Evolutionary conservation across 1,284 basidiomycete genomes (phyloP), one percentile per base, ranked within the genome.

Genomic region (Chondrostereum purpureum): DNA sequence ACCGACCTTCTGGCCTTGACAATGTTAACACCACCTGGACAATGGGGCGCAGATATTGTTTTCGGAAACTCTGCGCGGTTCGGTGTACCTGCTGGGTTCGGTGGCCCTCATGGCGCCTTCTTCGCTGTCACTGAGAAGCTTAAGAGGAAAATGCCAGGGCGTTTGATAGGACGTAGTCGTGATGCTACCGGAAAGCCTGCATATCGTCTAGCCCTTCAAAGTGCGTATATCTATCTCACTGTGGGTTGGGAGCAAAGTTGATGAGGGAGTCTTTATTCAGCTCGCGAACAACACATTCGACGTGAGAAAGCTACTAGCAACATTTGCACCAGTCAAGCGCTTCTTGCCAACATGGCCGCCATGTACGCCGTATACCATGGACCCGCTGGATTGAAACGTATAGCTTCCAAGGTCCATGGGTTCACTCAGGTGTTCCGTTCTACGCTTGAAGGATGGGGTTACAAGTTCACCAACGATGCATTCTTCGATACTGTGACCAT

Each of bases 331-430:
- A 86, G 83, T 55, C 92, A 97, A 66, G 93, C 92, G 0, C 78
- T 97, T 14, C 83, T 97, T 24, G 93, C 93, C 41, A 97, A 97
- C 66, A 94, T 95, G 86, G 89, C 93, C 12, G 90, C 92, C 34
- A 95, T 96, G 92, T 96, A 94, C 61, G 90, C 95, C 5, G 84
- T 99, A 38, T 98, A 96, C 65, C 96, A 99, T 60, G 95, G 95
- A 16, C 91, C 96, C 1, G 75, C 76, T 36, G 94, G 94, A 46
- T 75, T 99, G 21, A 73, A 75, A 52, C 80, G 80, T 44, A 98
- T 98, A 53, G 94, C 93, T 22, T 74, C 80, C 61, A 92, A 91
- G 67, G 88, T 96, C 17, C 92, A 98, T 64, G 77, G 81, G n/a
- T 81, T 92, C 55, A 88, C 95, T 0, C 81, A 84, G 48, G 73